Conservation (phyloP, 1,284 basidiomycete genomes). For the Marasmius tenuissimus region DNA sequence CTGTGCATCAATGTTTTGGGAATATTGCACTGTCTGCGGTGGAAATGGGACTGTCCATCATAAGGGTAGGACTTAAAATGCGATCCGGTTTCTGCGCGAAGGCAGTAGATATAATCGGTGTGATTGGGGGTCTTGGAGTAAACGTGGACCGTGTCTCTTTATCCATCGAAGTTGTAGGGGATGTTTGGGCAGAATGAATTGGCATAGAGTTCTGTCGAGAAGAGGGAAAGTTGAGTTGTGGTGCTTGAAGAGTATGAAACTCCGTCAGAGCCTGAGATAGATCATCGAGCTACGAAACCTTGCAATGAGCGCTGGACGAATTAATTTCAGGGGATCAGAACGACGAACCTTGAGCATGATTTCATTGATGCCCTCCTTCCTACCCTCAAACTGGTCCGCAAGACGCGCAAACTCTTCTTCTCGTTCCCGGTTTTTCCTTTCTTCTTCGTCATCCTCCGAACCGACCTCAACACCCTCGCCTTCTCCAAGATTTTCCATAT, state of each 20-base stretch:
- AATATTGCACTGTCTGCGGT: not conserved
- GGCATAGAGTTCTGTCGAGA: slow-evolving; percentile 30
- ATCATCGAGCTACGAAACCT: slow-evolving; percentile 47
- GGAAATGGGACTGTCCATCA: slow-evolving; percentile 10
- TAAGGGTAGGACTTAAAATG: not conserved
- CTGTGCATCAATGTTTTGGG: not conserved
- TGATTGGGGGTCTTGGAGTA: not conserved
- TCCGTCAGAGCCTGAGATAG: slow-evolving; percentile 56
- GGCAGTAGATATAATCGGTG: not conserved
- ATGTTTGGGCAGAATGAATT: slow-evolving; percentile 17
- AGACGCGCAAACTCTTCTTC: slow-evolving; percentile 68
- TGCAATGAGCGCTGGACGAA: slow-evolving; percentile 5
- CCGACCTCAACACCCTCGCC: slow-evolving; percentile 46
- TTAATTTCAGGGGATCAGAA: not conserved
- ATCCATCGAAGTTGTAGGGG: not conserved
- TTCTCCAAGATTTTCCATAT: slow-evolving; percentile 34
- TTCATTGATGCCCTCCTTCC: slow-evolving; percentile 62
- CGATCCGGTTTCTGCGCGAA: not conserved
- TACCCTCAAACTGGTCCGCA: slow-evolving; percentile 63
- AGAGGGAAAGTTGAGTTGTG: slow-evolving; percentile 44
- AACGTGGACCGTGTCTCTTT: not conserved
- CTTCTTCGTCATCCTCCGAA: slow-evolving; percentile 43
- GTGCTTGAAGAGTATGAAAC: slow-evolving; percentile 59
- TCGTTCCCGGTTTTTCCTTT: slow-evolving; percentile 43
- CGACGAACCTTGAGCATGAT: slow-evolving; percentile 68